Evolutionary conservation across 306 rosid species (phyloP).

Genomic region (Psophocarpus tetragonolobus): DNA sequence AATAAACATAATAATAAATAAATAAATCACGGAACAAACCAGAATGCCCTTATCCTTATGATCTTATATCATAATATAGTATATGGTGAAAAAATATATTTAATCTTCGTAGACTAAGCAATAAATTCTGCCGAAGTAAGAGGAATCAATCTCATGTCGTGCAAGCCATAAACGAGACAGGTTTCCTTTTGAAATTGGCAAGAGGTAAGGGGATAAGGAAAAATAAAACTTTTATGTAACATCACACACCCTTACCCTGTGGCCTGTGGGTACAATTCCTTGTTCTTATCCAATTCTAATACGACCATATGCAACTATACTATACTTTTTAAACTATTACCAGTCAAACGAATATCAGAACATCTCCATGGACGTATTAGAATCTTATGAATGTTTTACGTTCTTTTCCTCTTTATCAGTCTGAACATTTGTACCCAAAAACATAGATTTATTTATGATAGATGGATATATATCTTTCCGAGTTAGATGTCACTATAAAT

Average conservation of each 20-base stretch:
- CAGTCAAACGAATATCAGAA: background rate
- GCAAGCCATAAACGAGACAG: constrained; percentile 42
- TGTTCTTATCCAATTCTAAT: constrained; percentile 8
- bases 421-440: background rate
- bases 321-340: background rate
- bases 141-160: constrained; percentile 36
- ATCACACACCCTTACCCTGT: background rate
- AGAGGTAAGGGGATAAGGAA: background rate
- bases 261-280: background rate
- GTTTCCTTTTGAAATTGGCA: constrained; percentile 16
- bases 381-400: background rate
- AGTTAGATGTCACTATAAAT: background rate
- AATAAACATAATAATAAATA: background rate
- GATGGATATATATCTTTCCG: background rate
- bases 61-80: background rate
- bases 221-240: background rate
- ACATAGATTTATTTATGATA: background rate
- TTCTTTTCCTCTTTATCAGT: background rate
- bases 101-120: constrained; percentile 28
- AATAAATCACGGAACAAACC: background rate
- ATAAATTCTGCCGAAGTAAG: constrained; percentile 37
- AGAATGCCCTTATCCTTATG: background rate
- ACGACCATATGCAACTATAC: background rate
- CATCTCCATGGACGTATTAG: background rate
- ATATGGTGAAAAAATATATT: background rate